These are phyloP conservation scores for Epipyxis sp. DNA, from an alignment of 108 stramenopile genomes.

Conservation along the genomic window DNA sequence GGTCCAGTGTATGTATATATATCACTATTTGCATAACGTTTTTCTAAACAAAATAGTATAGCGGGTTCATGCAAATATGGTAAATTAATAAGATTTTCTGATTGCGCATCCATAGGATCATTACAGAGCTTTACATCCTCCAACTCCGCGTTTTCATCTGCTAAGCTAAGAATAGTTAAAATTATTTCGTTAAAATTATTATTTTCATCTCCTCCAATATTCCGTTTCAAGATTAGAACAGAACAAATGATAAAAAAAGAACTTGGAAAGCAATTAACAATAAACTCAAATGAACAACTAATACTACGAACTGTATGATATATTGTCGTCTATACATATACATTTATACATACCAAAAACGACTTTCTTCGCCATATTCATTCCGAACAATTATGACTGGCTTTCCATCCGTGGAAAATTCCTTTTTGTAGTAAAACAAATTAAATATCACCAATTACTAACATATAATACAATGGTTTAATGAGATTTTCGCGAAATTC, in stretches of 20 bases:
- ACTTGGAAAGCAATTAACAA: not conserved
- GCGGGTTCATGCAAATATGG: conserved; percentile 98
- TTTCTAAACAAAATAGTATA: conserved; percentile 81
- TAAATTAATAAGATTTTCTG: conserved; percentile 83
- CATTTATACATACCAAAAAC: not conserved
- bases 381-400: too few relatives aligned
- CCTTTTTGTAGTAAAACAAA: too few relatives aligned
- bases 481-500: too few relatives aligned
- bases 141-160: conserved; percentile 35
- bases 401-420: too few relatives aligned
- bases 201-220: not conserved
- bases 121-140: conserved; percentile 55
- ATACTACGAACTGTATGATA: not conserved
- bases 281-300: not conserved
- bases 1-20: conserved; percentile 65
- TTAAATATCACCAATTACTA: too few relatives aligned
- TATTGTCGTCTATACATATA: not conserved
- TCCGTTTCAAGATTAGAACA: not conserved
- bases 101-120: conserved; percentile 32
- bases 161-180: not conserved
- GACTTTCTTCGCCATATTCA: too few relatives aligned
- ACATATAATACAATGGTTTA: too few relatives aligned
- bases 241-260: too few relatives aligned
- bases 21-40: conserved; percentile 67
- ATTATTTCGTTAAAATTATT: not conserved